A percentile compares a stretch with the other conserved stretches of the same genome.
Evolutionary conservation across 2,329 filamentous ascomycete genomes (phyloP).

Genomic region (Stachybotrys echinatus): DNA sequence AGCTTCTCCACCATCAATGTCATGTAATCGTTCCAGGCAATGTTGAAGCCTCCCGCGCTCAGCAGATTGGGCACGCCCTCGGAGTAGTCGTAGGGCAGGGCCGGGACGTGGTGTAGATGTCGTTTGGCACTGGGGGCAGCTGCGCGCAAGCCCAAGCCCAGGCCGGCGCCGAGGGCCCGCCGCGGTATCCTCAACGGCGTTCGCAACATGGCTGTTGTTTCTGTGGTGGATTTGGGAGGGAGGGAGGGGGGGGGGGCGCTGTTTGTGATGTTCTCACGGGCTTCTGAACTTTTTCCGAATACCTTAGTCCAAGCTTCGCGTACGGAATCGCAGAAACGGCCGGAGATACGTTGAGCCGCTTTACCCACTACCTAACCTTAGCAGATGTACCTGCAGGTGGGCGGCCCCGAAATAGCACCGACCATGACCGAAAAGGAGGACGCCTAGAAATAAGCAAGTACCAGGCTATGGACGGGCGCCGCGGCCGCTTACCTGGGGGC

Average conservation of each 20-base stretch:
- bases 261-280: not conserved
- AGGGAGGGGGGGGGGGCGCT: not conserved
- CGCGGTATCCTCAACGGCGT: constrained; percentile 49
- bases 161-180: constrained; percentile 29
- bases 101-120: constrained; percentile 42
- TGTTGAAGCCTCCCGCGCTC: constrained; percentile 61
- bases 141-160: constrained; percentile 25
- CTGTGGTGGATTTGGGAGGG: not conserved
- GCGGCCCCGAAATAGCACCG: not conserved
- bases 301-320: too few relatives aligned
- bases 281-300: constrained; percentile 13
- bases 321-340: not conserved
- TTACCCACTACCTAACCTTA: too few relatives aligned
- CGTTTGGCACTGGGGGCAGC: constrained; percentile 27
- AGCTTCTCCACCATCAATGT: constrained; percentile 66
- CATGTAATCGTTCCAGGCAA: constrained; percentile 84
- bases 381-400: not conserved
- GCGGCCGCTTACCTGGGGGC: too few relatives aligned
- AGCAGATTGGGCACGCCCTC: constrained; percentile 64
- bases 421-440: not conserved
- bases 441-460: too few relatives aligned
- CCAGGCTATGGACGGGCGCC: too few relatives aligned
- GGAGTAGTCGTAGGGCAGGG: constrained; percentile 39
- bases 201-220: constrained; percentile 40
- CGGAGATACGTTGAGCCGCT: constrained; percentile 14